Conservation (phyloP, 2,329 filamentous ascomycete genomes). For the Colletotrichum endophyticum region DNA sequence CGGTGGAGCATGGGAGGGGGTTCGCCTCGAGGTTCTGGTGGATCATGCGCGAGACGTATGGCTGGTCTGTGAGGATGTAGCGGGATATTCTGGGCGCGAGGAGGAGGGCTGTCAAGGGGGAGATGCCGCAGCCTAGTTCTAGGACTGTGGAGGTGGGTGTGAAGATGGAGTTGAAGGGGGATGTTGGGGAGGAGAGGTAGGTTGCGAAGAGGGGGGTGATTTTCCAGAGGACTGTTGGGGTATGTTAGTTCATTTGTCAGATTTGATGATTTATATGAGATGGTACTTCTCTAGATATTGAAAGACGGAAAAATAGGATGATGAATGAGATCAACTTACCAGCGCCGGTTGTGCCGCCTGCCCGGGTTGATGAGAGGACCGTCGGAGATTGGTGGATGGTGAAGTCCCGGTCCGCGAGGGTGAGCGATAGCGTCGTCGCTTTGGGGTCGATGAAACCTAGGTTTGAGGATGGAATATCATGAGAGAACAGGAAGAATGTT, state of each 20-base stretch:
- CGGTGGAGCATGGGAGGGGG: slow-evolving; percentile 19
- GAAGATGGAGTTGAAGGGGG: slow-evolving; percentile 65
- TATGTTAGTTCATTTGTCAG: background rate
- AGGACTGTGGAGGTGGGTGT: slow-evolving; percentile 63
- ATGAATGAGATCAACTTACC: slow-evolving; percentile 35
- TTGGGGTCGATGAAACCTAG: slow-evolving; percentile 85
- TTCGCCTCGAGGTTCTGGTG: slow-evolving; percentile 77
- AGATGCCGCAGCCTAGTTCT: slow-evolving; percentile 89
- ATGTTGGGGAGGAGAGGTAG: slow-evolving; percentile 72
- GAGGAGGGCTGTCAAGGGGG: slow-evolving; percentile 76
- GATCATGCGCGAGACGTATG: slow-evolving; percentile 81
- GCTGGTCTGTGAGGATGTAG: slow-evolving; percentile 87
- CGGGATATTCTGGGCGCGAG: slow-evolving; percentile 64
- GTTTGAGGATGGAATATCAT: slow-evolving; percentile 73
- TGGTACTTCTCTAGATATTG: background rate
- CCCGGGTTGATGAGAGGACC: slow-evolving; percentile 77
- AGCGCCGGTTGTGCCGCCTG: slow-evolving; percentile 62
- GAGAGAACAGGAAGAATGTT: slow-evolving; percentile 85
- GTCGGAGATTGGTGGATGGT: slow-evolving; percentile 83
- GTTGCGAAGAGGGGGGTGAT: slow-evolving; percentile 82
- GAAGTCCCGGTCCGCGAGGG: slow-evolving; percentile 72
- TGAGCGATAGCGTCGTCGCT: slow-evolving; percentile 68
- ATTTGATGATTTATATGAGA: background rate
- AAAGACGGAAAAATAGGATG: background rate
- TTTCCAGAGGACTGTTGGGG: slow-evolving; percentile 79